phyloP scores from a whole-genome alignment of 306 rosid genomes.

The Cucurbita moschata region DNA sequence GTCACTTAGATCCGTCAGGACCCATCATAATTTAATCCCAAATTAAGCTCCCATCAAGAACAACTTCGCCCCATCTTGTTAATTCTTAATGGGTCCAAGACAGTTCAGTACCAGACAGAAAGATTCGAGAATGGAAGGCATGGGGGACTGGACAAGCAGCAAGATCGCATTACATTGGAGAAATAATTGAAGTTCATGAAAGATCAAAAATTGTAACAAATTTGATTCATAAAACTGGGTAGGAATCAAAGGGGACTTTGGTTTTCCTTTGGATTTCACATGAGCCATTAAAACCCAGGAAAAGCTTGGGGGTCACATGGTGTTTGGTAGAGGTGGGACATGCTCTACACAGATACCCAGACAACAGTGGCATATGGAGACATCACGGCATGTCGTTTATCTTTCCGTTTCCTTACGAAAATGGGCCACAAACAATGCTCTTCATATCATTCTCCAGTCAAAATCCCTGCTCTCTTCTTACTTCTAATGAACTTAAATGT shows the following conservation, averaged over 20 bases:
- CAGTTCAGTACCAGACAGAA: not conserved
- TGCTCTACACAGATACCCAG: constrained; percentile 8
- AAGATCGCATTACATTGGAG: not conserved
- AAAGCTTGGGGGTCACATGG: constrained; percentile 23
- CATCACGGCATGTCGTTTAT: not conserved
- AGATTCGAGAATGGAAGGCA: not conserved
- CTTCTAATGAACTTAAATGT: not conserved
- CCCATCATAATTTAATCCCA: not conserved
- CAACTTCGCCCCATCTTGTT: not conserved
- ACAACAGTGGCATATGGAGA: constrained; percentile 6
- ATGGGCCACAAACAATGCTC: not conserved
- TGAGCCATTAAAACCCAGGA: constrained; percentile 10
- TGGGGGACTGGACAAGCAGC: not conserved
- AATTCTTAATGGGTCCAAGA: not conserved
- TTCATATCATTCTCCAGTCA: not conserved
- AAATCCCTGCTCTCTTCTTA: constrained; percentile 5
- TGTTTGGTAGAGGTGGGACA: constrained; percentile 13
- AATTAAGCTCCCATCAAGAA: not conserved
- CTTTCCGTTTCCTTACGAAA: not conserved
- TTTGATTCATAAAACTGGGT: not conserved
- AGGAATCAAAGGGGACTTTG: not conserved
- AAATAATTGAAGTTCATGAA: not conserved
- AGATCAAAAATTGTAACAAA: not conserved
- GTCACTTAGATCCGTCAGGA: not conserved
- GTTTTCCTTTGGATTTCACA: constrained; percentile 10